These are phyloP conservation scores for Flaveria robusta DNA, from an alignment of 129 eudicot species.

Conservation along the genomic window DNA sequence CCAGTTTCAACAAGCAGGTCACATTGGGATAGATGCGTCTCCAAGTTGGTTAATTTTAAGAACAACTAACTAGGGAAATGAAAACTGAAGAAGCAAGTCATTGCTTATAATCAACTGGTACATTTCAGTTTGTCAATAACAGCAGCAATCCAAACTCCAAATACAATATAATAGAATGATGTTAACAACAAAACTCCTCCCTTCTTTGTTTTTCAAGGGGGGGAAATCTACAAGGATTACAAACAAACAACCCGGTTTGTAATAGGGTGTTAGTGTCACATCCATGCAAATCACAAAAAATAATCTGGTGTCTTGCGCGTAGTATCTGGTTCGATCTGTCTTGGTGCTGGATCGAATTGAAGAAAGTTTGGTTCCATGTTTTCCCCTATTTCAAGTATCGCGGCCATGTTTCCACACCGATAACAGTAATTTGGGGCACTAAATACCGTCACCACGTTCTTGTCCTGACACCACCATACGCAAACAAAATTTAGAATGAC, in stretches of 20 bases:
- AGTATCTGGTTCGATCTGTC: conserved; percentile 95
- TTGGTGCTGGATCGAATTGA: conserved; percentile 94
- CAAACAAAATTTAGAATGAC: neutral
- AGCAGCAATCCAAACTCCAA: conserved; percentile 21
- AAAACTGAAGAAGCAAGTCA: conserved; percentile 4
- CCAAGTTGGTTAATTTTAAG: too few species aligned
- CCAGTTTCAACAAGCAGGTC: too few species aligned
- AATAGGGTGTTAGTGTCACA: neutral
- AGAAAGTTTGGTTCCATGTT: conserved; percentile 94
- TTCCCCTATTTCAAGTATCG: conserved; percentile 88
- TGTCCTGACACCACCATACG: conserved; percentile 46
- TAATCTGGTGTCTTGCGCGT: conserved; percentile 95
- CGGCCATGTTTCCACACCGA: conserved; percentile 90
- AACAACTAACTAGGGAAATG: too few species aligned
- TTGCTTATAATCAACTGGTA: conserved; percentile 6
- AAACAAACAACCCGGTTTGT: conserved; percentile 32
- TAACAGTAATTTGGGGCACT: conserved; percentile 93
- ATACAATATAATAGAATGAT: conserved; percentile 62
- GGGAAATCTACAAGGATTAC: conserved; percentile 64
- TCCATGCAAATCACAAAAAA: conserved; percentile 57
- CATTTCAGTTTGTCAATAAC: conserved; percentile 23
- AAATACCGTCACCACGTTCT: conserved; percentile 90
- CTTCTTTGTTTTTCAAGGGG: conserved; percentile 18
- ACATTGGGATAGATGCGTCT: too few species aligned
- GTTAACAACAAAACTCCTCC: conserved; percentile 32